Conservation (phyloP, 164 flowering plant species). For the Umbellularia californica region DNA sequence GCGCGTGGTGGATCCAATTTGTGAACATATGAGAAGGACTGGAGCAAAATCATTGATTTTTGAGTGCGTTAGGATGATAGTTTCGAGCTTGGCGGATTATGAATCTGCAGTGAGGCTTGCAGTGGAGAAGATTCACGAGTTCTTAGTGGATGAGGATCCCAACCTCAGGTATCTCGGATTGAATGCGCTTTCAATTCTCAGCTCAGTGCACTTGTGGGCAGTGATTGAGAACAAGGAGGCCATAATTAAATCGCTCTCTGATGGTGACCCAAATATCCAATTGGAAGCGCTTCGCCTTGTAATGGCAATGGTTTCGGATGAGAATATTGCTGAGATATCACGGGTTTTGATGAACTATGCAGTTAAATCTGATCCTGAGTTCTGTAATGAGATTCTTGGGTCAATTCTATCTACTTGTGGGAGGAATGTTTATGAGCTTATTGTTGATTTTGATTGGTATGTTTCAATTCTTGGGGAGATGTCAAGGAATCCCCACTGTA, state of each 20-base stretch:
- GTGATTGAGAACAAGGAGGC: constrained; percentile 85
- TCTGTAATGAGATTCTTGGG: constrained; percentile 78
- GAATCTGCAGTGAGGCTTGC: constrained; percentile 73
- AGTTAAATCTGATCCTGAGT: constrained; percentile 83
- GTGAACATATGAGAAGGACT: constrained; percentile 67
- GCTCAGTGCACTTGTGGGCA: constrained; percentile 64
- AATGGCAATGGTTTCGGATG: constrained; percentile 79
- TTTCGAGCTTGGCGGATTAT: constrained; percentile 56
- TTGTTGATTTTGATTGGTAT: constrained; percentile 93
- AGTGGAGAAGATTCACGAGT: constrained; percentile 57
- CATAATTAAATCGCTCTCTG: constrained; percentile 77
- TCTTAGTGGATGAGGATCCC: constrained; percentile 69
- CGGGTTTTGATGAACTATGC: constrained; percentile 70
- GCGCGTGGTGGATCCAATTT: constrained; percentile 73
- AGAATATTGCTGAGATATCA: constrained; percentile 65
- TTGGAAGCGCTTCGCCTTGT: constrained; percentile 65
- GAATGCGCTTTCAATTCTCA: constrained; percentile 61
- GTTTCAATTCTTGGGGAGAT: constrained; percentile 91
- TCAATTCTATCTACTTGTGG: constrained; percentile 61
- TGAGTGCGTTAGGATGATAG: constrained; percentile 77
- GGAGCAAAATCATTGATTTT: constrained; percentile 80
- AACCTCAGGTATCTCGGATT: constrained; percentile 89
- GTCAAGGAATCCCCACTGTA: constrained; percentile 76
- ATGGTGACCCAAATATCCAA: constrained; percentile 67
- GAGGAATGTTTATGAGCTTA: constrained; percentile 62